Percentiles rank a stretch among this genome's conserved stretches.
Conservation (phyloP, 75 land plant species). For the Picea glauca region DNA sequence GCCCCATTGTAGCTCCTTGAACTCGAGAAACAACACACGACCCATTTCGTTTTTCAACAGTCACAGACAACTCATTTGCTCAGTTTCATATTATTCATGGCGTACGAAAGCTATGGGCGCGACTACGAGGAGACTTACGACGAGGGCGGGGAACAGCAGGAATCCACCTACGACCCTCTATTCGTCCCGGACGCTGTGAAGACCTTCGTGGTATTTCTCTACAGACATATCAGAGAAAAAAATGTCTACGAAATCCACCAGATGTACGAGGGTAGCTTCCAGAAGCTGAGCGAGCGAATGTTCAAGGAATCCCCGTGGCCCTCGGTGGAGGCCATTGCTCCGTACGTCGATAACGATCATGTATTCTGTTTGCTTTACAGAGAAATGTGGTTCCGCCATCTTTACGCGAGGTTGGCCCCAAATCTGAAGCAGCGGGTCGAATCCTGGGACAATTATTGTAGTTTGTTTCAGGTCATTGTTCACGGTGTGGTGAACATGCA, state of each 20-base stretch:
- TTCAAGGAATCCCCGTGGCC: constrained; percentile 94
- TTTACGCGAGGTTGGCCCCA: constrained; percentile 63
- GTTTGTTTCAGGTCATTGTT: constrained; percentile 34
- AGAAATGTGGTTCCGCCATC: constrained; percentile 94
- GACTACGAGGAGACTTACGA: constrained; percentile 8
- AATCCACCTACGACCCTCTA: constrained; percentile 58
- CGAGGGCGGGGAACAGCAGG: constrained; percentile 23
- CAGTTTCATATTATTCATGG: neutral
- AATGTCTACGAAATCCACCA: constrained; percentile 98
- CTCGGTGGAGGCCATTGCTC: constrained; percentile 76
- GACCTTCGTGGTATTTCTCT: constrained; percentile 89
- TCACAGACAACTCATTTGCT: too few species aligned
- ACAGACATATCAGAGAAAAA: constrained; percentile 94
- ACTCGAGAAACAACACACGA: too few species aligned
- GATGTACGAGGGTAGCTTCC: constrained; percentile 93
- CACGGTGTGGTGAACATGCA: constrained; percentile 96
- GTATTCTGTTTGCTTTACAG: constrained; percentile 85
- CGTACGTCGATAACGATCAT: constrained; percentile 88
- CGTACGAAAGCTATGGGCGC: constrained; percentile 13
- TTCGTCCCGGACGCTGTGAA: constrained; percentile 88
- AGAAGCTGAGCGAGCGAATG: constrained; percentile 75
- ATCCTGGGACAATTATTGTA: constrained; percentile 89
- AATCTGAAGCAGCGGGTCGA: constrained; percentile 74
- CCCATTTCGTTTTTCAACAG: too few species aligned
- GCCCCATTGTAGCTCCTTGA: too few species aligned